Conservation (phyloP, 2,329 filamentous ascomycete species). For the Diaporthe sp. region DNA sequence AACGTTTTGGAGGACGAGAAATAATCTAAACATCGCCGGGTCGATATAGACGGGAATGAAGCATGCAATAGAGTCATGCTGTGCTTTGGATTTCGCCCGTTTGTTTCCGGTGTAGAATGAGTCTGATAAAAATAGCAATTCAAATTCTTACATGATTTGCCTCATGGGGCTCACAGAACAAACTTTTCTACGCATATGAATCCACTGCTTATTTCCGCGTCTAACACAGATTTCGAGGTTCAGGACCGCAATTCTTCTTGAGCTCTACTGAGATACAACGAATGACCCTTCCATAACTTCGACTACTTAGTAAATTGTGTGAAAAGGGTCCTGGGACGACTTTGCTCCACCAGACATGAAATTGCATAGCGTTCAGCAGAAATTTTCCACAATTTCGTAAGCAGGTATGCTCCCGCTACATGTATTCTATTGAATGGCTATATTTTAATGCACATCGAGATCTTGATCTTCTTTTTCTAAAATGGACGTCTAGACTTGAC, state of each 20-base stretch:
- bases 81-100: neutral
- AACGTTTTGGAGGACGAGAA: slow-evolving; percentile 56
- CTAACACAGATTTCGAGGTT: too few relatives aligned
- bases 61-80: neutral
- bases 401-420: too few relatives aligned
- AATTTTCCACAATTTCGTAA: neutral
- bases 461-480: neutral
- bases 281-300: neutral
- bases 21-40: slow-evolving; percentile 40
- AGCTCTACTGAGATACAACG: neutral
- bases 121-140: neutral
- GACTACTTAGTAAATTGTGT: too few relatives aligned
- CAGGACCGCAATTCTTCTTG: too few relatives aligned
- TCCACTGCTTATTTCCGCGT: neutral
- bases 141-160: neutral
- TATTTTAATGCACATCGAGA: neutral
- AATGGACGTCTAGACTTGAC: neutral
- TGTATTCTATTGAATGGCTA: neutral
- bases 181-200: too few relatives aligned
- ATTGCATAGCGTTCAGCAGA: neutral
- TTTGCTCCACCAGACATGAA: too few relatives aligned
- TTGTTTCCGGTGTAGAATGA: neutral
- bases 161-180: neutral
- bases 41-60: neutral
- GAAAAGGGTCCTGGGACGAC: too few relatives aligned